phyloP scores from a whole-genome alignment of 2,329 filamentous ascomycete genomes.

The Colletotrichum incanum region DNA sequence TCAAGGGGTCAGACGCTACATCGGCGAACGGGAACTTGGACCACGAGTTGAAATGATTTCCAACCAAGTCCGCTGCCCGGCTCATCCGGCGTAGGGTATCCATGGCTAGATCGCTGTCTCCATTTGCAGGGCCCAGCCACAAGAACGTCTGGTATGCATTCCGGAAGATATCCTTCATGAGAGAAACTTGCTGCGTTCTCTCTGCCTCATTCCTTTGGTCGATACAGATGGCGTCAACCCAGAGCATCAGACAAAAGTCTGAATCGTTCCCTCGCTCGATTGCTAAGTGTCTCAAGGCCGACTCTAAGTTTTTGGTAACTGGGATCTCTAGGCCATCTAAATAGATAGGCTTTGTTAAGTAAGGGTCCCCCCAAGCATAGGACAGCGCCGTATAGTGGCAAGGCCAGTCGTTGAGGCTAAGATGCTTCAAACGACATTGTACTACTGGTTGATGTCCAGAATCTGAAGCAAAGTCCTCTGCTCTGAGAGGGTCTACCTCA shows the following conservation, averaged over 20 bases:
- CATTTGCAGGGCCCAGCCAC: slow-evolving; percentile 8
- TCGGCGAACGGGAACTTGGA: background rate
- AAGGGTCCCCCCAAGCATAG: slow-evolving; percentile 15
- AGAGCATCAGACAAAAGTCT: background rate
- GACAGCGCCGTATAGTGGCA: slow-evolving; percentile 15
- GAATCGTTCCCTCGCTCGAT: background rate
- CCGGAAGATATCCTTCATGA: slow-evolving; percentile 14
- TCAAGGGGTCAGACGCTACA: background rate
- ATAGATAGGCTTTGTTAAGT: background rate
- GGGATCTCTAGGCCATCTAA: background rate
- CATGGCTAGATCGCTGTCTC: slow-evolving; percentile 14
- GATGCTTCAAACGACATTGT: slow-evolving; percentile 12
- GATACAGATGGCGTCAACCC: slow-evolving; percentile 30
- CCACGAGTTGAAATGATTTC: background rate
- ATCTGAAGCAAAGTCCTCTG: background rate
- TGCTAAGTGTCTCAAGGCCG: slow-evolving; percentile 11
- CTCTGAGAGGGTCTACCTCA: background rate
- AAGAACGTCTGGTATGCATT: background rate
- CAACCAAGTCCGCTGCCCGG: too few relatives aligned
- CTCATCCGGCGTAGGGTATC: background rate
- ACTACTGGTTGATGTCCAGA: background rate
- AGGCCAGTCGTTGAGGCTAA: background rate
- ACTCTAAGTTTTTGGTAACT: slow-evolving; percentile 12
- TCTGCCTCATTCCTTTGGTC: slow-evolving; percentile 12
- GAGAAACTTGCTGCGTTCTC: background rate